phyloP scores from a whole-genome alignment of 2,329 filamentous ascomycete genomes.

The Mycogone perniciosa region DNA sequence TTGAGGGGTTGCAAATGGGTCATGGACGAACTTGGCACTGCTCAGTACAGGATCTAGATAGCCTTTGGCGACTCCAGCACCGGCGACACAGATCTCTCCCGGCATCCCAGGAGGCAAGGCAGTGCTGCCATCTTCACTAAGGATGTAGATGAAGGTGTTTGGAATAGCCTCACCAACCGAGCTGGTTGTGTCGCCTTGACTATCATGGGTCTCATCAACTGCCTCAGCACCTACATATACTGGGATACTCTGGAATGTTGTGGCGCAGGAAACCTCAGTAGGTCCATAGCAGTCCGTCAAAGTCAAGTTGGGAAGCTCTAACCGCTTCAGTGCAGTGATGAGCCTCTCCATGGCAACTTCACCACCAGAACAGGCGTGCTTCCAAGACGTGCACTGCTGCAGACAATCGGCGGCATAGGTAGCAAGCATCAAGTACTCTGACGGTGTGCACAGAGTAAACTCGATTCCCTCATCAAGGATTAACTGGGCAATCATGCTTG shows the following conservation, averaged over 20 bases:
- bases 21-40: constrained; percentile 3
- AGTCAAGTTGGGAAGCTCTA: constrained; percentile 2
- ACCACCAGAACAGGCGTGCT: not conserved
- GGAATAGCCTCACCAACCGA: constrained; percentile 10
- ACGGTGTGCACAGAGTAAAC: constrained; percentile 19
- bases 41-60: constrained; percentile 28
- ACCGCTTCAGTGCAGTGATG: constrained; percentile 7
- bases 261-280: constrained; percentile 21
- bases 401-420: not conserved
- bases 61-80: constrained; percentile 34
- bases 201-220: too few relatives aligned
- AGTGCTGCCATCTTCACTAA: constrained; percentile 24
- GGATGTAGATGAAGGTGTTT: constrained; percentile 35
- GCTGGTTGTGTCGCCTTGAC: too few relatives aligned
- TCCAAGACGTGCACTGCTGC: not conserved
- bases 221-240: too few relatives aligned
- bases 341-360: not conserved
- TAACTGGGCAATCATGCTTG: constrained; percentile 24
- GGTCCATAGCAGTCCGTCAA: constrained; percentile 26
- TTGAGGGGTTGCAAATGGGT: constrained; percentile 16
- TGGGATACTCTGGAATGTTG: too few relatives aligned
- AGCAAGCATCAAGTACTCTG: not conserved
- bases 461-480: constrained; percentile 21
- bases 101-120: constrained; percentile 13
- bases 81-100: constrained; percentile 22